Evolutionary conservation across 495 filamentous ascomycete species (phyloP).

Genomic region (Beverwykella pulmonaria): DNA sequence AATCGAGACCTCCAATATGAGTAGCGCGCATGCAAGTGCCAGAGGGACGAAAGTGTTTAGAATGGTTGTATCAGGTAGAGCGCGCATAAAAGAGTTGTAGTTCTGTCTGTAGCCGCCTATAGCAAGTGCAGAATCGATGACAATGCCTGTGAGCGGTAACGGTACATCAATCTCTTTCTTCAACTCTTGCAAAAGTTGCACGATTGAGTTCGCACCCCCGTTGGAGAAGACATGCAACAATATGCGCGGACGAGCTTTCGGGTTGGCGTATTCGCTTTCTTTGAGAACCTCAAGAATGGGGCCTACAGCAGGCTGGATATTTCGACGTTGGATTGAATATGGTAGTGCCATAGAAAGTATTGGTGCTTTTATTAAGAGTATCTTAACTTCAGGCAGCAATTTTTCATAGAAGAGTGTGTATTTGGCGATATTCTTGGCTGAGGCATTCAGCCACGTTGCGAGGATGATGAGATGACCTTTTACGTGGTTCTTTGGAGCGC

Average conservation of each 20-base stretch:
- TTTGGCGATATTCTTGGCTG: neutral
- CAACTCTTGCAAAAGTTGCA: constrained; percentile 4
- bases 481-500: too few species aligned
- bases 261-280: neutral
- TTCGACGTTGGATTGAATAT: too few species aligned
- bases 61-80: neutral
- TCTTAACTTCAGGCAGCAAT: neutral
- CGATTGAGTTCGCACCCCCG: constrained; percentile 7
- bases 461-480: constrained; percentile 7
- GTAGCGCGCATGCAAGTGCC: neutral
- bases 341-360: too few species aligned
- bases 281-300: neutral
- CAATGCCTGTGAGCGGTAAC: constrained; percentile 3
- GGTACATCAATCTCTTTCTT: neutral
- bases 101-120: neutral
- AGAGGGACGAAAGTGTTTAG: neutral
- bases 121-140: constrained; percentile 10
- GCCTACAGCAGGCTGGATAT: constrained; percentile 5
- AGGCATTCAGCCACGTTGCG: neutral
- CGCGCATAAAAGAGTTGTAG: neutral
- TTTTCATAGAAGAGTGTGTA: neutral
- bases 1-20: neutral
- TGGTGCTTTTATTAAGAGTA: neutral
- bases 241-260: neutral
- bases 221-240: constrained; percentile 11